phyloP scores from a whole-genome alignment of 441 rosid genomes.

The Capsella rubella region DNA sequence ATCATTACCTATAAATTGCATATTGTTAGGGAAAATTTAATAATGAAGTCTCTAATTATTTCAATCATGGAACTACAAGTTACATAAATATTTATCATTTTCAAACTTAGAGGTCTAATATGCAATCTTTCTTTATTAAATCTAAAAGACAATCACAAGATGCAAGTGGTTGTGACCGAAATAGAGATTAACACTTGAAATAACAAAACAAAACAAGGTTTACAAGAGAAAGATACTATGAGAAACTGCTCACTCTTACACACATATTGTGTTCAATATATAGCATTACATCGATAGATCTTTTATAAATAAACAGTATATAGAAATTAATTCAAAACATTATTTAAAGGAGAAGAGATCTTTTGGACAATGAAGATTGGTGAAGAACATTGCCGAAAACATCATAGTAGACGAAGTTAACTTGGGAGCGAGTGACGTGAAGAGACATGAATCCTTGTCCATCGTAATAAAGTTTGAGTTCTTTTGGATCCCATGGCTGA shows the following conservation, averaged over 20 bases:
- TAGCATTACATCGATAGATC: not conserved
- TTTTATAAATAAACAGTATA: not conserved
- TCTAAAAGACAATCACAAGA: too few relatives aligned
- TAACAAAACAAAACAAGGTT: too few relatives aligned
- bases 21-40: too few relatives aligned
- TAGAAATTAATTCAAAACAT: too few relatives aligned
- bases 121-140: too few relatives aligned
- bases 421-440: conserved; percentile 45
- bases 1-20: too few relatives aligned
- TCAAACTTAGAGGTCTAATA: too few relatives aligned
- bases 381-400: conserved; percentile 63
- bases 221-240: not conserved
- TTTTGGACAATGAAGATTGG: conserved; percentile 40
- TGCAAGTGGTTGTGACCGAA: too few relatives aligned
- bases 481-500: conserved; percentile 47
- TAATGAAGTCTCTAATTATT: too few relatives aligned
- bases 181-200: too few relatives aligned
- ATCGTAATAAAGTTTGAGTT: conserved; percentile 61
- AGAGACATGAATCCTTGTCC: conserved; percentile 84
- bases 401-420: conserved; percentile 53
- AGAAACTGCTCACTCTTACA: not conserved
- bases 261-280: not conserved
- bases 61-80: too few relatives aligned
- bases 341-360: not conserved
- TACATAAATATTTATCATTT: too few relatives aligned